phyloP scores from a whole-genome alignment of 23 red algal genomes.

The Gracilaria gracilis region DNA sequence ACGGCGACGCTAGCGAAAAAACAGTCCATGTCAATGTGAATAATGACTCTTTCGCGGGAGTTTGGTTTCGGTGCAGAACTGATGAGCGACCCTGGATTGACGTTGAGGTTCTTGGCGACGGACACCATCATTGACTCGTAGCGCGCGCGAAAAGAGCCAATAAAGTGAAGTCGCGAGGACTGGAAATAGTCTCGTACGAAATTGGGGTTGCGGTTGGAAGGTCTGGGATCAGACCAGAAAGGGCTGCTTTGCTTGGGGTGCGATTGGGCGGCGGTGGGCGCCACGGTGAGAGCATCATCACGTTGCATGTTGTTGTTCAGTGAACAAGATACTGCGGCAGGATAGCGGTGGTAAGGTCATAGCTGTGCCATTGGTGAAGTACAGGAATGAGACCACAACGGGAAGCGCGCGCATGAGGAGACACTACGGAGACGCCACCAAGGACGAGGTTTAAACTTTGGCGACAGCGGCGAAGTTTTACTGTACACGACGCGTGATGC shows the following conservation, averaged over 20 bases:
- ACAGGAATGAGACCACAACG: not conserved
- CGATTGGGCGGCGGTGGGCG: not conserved
- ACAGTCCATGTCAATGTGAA: slow-evolving; percentile 98
- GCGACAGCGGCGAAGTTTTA: too few relatives aligned
- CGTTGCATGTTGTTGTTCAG: not conserved
- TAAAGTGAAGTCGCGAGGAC: slow-evolving; percentile 97
- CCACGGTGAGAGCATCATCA: not conserved
- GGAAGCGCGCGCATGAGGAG: too few relatives aligned
- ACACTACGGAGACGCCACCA: not conserved
- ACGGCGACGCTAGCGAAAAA: slow-evolving; percentile 97
- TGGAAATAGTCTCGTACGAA: slow-evolving; percentile 96
- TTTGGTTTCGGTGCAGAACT: slow-evolving; percentile 5
- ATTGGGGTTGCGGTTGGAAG: slow-evolving; percentile 89
- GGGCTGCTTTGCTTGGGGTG: not conserved
- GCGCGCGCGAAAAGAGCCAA: slow-evolving; percentile 94
- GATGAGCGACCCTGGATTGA: slow-evolving; percentile 32
- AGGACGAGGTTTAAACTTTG: too few relatives aligned
- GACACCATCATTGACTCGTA: slow-evolving; percentile 88
- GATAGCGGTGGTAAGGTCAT: not conserved
- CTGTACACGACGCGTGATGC: not conserved
- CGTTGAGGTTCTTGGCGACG: slow-evolving; percentile 57
- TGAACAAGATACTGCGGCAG: not conserved
- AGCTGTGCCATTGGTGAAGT: not conserved
- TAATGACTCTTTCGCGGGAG: slow-evolving; percentile 61
- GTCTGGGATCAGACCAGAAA: slow-evolving; percentile 66